Conservation (phyloP, 805 yeast species). For the Sugiyamaella qingdaonensis region DNA sequence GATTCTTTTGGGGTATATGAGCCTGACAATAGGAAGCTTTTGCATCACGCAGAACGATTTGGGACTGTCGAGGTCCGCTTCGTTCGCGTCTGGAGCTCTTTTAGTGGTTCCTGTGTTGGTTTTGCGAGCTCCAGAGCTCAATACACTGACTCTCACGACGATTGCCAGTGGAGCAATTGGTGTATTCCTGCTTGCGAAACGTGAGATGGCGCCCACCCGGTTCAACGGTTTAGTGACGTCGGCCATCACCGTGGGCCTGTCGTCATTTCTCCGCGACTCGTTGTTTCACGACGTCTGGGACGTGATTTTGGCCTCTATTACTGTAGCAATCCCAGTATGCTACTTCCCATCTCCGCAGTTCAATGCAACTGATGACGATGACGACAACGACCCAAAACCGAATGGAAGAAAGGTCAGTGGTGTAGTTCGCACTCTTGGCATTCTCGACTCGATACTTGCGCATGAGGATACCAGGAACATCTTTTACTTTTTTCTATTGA, state of each 20-base stretch:
- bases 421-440: constrained; percentile 17
- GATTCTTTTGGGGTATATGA: constrained; percentile 15
- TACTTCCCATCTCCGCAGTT: not conserved
- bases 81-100: constrained; percentile 11
- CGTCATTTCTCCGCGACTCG: constrained; percentile 11
- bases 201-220: constrained; percentile 27
- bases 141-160: constrained; percentile 18
- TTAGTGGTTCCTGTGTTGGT: constrained; percentile 19
- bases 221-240: constrained; percentile 24
- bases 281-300: constrained; percentile 9
- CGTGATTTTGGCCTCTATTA: constrained; percentile 15
- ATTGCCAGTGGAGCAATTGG: constrained; percentile 30
- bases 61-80: constrained; percentile 8
- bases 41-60: constrained; percentile 8
- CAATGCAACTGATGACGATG: not conserved
- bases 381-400: not conserved
- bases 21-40: constrained; percentile 15
- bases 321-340: constrained; percentile 18
- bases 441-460: constrained; percentile 37
- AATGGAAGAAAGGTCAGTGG: not conserved
- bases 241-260: constrained; percentile 18
- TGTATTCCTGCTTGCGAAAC: constrained; percentile 28
- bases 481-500: constrained; percentile 77
- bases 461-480: constrained; percentile 80
- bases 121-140: constrained; percentile 11